These are phyloP conservation scores for Elymus sibiricus DNA, from an alignment of 176 grass and related monocot genomes.

Conservation along the genomic window DNA sequence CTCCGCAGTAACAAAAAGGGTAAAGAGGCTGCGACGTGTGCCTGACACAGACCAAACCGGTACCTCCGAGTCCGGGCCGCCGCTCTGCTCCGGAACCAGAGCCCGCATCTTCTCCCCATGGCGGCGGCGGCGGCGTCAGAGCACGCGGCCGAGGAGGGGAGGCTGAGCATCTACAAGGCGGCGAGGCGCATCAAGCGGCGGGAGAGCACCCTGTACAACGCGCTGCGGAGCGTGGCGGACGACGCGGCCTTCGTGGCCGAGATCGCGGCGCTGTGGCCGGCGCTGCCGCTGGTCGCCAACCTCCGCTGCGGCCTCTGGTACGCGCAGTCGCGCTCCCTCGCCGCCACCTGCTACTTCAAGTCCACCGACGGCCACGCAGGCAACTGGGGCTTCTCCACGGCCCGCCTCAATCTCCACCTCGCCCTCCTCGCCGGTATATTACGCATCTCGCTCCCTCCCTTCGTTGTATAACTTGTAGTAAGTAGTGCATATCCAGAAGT, in stretches of 20 bases:
- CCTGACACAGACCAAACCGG: not conserved
- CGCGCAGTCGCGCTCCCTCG: conserved; percentile 39
- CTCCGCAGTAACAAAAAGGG: not conserved
- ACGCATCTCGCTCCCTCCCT: not conserved
- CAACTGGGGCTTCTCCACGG: conserved; percentile 80
- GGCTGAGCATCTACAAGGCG: conserved; percentile 71
- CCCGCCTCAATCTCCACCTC: conserved; percentile 88
- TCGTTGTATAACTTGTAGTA: not conserved
- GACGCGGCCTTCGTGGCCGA: conserved; percentile 90
- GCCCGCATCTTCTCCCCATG: conserved; percentile 6
- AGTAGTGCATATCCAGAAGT: not conserved
- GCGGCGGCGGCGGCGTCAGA: conserved; percentile 10
- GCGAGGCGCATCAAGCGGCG: conserved; percentile 70
- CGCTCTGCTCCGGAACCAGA: not conserved
- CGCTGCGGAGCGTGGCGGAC: conserved; percentile 69
- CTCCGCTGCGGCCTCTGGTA: conserved; percentile 98
- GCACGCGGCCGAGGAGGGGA: not conserved
- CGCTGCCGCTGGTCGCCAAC: conserved; percentile 79
- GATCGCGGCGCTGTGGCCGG: conserved; percentile 76
- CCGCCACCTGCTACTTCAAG: conserved; percentile 85
- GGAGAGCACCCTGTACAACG: conserved; percentile 84
- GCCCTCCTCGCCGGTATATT: conserved; percentile 63
- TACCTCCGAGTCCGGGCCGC: no score
- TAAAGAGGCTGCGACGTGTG: not conserved
- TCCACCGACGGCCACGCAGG: conserved; percentile 91